Evolutionary conservation across 163 green algal genomes (phyloP), one percentile per base, ranked within the genome.

Genomic region (Chlorella variabilis): DNA sequence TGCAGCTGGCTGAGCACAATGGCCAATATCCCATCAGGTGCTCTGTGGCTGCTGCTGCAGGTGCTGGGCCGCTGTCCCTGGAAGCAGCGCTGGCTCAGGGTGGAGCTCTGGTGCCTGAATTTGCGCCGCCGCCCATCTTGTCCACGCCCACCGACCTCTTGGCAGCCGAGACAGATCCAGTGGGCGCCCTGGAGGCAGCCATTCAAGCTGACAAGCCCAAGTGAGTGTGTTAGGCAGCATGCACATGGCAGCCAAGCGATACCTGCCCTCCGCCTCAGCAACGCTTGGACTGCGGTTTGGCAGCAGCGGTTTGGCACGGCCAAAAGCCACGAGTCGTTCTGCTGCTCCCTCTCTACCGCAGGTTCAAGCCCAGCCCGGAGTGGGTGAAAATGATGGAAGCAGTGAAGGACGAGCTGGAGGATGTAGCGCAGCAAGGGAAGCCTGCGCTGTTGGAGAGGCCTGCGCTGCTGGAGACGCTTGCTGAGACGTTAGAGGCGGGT

Each of bases 161-260:
- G 6, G 70, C 78, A 4, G 31, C 69, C 0, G 75, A 84, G 36
- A 48, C 33, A 3, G 77, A 87, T 58, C 84, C 78, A 2, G 4
- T 88, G 23, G 70, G 51, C 1, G 65, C 62, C 0, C 54, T 88
- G 48, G 71, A 54, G 33, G 78, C 74, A 1, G 84, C 84, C 9
- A 74, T 88, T 17, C 48, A 83, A 49, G 62, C 75, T 8, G 84
- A 88, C 84, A 83, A 70, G 41, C 78, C 79, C 29, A 78, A 66
- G 83, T 87, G 62, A 70, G 71, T 61, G 45, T 54, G 45, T 15
- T 23, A 15, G 45, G 45, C 45, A 23, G 62, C 33, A 48, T 70
- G 62, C 33, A 17, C n/a, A n/a, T n/a, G n/a, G n/a, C n/a, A n/a
- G n/a, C n/a, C n/a, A n/a, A n/a, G n/a, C n/a, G n/a, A n/a, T n/a